These are phyloP conservation scores for Misopates orontium DNA, from an alignment of 257 asterid genomes.

Conservation along the genomic window DNA sequence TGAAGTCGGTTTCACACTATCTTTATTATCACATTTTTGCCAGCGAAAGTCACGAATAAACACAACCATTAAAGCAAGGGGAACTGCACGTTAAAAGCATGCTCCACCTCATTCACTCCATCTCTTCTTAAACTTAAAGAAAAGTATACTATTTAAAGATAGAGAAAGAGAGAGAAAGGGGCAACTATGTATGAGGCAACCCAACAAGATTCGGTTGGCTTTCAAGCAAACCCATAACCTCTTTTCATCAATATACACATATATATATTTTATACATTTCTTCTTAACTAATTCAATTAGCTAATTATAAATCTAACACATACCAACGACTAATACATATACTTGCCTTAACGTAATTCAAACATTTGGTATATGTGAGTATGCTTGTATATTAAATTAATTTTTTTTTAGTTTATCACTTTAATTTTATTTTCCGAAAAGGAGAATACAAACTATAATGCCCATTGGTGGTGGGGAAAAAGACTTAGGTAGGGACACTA, in stretches of 20 bases:
- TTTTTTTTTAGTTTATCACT: background rate
- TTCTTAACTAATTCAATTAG: background rate
- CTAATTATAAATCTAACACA: too few species aligned
- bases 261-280: background rate
- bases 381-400: background rate
- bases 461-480: constrained; percentile 15
- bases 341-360: too few species aligned
- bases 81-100: constrained; percentile 62
- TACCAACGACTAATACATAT: too few species aligned
- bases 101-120: constrained; percentile 55
- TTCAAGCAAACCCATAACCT: constrained; percentile 62
- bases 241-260: constrained; percentile 33
- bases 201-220: constrained; percentile 60
- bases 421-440: too few species aligned
- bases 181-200: constrained; percentile 17
- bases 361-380: background rate
- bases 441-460: background rate
- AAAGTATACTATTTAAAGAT: constrained; percentile 37
- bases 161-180: background rate
- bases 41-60: constrained; percentile 53
- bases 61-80: constrained; percentile 46
- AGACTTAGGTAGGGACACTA: constrained; percentile 33
- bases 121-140: constrained; percentile 52
- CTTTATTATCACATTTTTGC: constrained; percentile 28
- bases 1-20: constrained; percentile 25